Evolutionary conservation across 208 protist species (phyloP).

Genomic region (Vickermania spadyakhi): DNA sequence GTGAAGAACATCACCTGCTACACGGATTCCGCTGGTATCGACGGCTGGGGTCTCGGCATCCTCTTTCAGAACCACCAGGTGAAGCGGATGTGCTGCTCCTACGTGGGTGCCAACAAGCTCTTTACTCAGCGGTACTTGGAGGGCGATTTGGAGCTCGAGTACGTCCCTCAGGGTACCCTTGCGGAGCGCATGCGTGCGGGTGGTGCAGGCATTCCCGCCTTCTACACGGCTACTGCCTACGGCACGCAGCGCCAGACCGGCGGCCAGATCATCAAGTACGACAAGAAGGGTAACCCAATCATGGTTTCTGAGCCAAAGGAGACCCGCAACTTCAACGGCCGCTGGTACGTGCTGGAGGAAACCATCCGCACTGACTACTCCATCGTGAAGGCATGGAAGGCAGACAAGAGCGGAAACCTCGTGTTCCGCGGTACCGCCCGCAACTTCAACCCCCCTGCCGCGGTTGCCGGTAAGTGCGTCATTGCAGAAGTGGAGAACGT

Average conservation of each 20-base stretch:
- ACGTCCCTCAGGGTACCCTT: constrained; percentile 94
- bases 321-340: constrained; percentile 81
- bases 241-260: constrained; percentile 89
- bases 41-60: constrained; percentile 92
- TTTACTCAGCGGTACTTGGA: constrained; percentile 93
- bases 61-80: constrained; percentile 92
- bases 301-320: constrained; percentile 58
- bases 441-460: constrained; percentile 94
- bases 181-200: constrained; percentile 92
- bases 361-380: constrained; percentile 89
- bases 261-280: constrained; percentile 53
- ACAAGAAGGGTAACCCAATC: not conserved
- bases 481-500: constrained; percentile 96
- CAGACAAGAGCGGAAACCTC: constrained; percentile 79
- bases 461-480: constrained; percentile 78
- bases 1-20: constrained; percentile 91
- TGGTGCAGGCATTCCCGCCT: constrained; percentile 95
- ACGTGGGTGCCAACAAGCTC: constrained; percentile 94
- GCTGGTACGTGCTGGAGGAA: constrained; percentile 89
- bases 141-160: constrained; percentile 95
- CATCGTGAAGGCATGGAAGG: constrained; percentile 94
- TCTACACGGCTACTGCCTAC: constrained; percentile 94
- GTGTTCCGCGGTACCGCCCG: constrained; percentile 86
- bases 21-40: constrained; percentile 93
- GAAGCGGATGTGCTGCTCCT: constrained; percentile 88